Evolutionary conservation across 2,329 filamentous ascomycete species (phyloP).

Genomic region (Arthroderma sp.): DNA sequence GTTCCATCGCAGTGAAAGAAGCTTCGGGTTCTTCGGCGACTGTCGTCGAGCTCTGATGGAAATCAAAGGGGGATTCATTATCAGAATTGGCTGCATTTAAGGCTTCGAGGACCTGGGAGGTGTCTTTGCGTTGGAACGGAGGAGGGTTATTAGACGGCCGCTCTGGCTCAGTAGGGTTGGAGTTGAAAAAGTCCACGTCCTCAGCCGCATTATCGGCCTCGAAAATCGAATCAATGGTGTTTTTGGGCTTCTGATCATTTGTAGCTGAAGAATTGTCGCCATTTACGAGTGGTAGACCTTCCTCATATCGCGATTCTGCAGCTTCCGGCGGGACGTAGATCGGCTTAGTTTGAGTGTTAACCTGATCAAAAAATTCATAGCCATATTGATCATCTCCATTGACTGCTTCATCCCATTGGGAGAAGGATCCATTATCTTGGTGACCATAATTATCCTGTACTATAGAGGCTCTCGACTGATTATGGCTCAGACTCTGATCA

Average conservation of each 20-base stretch:
- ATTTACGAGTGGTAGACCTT: conserved; percentile 48
- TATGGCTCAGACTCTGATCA: too few relatives aligned
- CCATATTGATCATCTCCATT: conserved; percentile 37
- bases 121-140: conserved; percentile 54
- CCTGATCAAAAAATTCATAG: conserved; percentile 50
- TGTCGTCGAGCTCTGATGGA: neutral
- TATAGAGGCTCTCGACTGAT: too few relatives aligned
- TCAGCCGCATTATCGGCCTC: conserved; percentile 25
- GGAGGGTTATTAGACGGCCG: conserved; percentile 12
- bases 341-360: conserved; percentile 28
- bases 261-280: conserved; percentile 12
- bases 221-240: conserved; percentile 22
- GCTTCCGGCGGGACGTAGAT: conserved; percentile 26
- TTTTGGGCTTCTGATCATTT: conserved; percentile 16
- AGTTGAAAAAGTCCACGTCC: conserved; percentile 26
- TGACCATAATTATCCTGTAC: neutral
- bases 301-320: conserved; percentile 50
- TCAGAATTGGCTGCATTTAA: conserved; percentile 22
- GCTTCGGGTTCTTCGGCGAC: too few relatives aligned
- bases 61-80: conserved; percentile 14
- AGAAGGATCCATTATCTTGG: neutral
- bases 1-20: too few relatives aligned
- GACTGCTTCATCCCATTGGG: conserved; percentile 20
- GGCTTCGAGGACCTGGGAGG: conserved; percentile 49
- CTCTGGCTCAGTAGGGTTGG: conserved; percentile 10